These are phyloP conservation scores for Blepharisma stoltei DNA, from an alignment of 73 alveolate genomes.

Conservation along the genomic window DNA sequence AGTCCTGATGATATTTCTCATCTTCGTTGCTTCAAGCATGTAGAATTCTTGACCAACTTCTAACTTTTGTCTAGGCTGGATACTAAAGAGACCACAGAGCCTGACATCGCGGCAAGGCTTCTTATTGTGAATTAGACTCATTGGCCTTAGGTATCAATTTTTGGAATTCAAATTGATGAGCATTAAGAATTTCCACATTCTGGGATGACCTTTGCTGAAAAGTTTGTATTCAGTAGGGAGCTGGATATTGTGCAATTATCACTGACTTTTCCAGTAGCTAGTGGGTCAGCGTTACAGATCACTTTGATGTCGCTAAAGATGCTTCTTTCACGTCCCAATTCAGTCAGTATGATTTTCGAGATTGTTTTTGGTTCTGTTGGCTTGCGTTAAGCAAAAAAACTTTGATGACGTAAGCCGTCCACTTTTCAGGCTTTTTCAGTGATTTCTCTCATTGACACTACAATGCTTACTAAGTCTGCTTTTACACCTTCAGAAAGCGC, in stretches of 20 bases:
- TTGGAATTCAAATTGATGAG: slow-evolving; percentile 4
- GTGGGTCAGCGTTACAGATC: not conserved
- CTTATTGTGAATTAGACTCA: slow-evolving; percentile 39
- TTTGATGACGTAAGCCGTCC: slow-evolving; percentile 5
- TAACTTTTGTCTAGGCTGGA: slow-evolving; percentile 64
- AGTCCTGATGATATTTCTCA: slow-evolving; percentile 73
- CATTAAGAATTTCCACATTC: not conserved
- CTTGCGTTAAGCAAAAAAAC: not conserved
- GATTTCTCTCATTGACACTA: slow-evolving; percentile 1
- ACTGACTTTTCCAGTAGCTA: not conserved
- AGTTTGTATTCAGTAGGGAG: not conserved
- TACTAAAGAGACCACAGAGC: slow-evolving; percentile 67
- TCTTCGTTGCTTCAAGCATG: slow-evolving; percentile 67
- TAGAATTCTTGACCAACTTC: slow-evolving; percentile 32
- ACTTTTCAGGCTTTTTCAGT: not conserved
- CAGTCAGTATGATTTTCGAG: not conserved
- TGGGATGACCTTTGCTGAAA: not conserved
- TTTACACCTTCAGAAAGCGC: slow-evolving; percentile 1
- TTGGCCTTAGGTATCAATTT: not conserved
- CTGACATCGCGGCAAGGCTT: slow-evolving; percentile 80
- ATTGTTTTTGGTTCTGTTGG: not conserved
- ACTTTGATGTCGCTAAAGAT: not conserved
- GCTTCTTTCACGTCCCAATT: not conserved
- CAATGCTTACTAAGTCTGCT: not conserved
- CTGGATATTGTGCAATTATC: not conserved